phyloP scores from a whole-genome alignment of 1,139 yeast species.

The Candida gigantensis region DNA sequence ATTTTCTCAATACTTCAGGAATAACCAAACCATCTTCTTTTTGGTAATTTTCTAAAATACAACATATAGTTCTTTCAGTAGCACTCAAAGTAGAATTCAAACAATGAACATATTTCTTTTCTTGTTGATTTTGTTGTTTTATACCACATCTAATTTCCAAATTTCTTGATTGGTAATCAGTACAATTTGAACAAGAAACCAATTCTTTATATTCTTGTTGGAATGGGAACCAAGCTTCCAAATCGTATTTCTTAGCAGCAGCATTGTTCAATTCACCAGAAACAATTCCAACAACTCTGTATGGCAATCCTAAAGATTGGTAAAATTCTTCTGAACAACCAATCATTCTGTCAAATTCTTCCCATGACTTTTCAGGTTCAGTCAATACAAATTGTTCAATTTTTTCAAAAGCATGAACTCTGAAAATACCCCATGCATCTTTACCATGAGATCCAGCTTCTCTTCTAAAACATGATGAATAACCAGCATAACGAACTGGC shows the following conservation, averaged over 20 bases:
- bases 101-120: conserved; percentile 98
- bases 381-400: conserved; percentile 94
- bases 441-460: conserved; percentile 99
- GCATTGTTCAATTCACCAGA: conserved; percentile 99
- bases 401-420: conserved; percentile 98
- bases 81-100: conserved; percentile 97
- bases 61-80: conserved; percentile 96
- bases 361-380: conserved; percentile 98
- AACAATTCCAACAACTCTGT: conserved; percentile 96
- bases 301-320: conserved; percentile 88
- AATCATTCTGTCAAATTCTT: conserved; percentile 95
- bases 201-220: conserved; percentile 98
- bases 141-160: conserved; percentile 98
- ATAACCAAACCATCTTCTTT: conserved; percentile 91
- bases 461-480: conserved; percentile 97
- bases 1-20: conserved; percentile 93
- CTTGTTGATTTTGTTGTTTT: conserved; percentile 91
- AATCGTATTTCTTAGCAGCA: conserved; percentile 97
- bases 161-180: conserved; percentile 98
- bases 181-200: conserved; percentile 98
- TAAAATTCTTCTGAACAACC: conserved; percentile 89
- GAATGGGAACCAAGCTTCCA: conserved; percentile 99
- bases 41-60: conserved; percentile 96
- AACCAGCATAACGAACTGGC: conserved; percentile 96
- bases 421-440: conserved; percentile 99